These are phyloP conservation scores for Pezicula carpinea DNA, from an alignment of 2,329 filamentous ascomycete species.

Conservation along the genomic window DNA sequence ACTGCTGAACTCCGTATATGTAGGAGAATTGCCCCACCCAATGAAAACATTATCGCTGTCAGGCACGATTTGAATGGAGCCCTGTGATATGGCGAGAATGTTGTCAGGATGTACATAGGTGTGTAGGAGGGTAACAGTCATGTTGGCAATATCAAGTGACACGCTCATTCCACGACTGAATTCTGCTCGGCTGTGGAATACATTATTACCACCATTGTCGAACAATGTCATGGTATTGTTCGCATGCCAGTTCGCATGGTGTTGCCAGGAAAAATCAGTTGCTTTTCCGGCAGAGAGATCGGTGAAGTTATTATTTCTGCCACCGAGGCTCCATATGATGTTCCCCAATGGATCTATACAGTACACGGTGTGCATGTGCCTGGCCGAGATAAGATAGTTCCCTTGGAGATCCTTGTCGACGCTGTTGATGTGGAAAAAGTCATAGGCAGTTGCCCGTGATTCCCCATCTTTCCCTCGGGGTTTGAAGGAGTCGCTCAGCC, in stretches of 20 bases:
- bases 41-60: constrained; percentile 11
- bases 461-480: constrained; percentile 1
- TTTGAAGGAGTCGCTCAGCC: constrained; percentile 4
- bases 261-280: constrained; percentile 43
- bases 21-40: constrained; percentile 12
- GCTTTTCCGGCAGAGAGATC: constrained; percentile 28
- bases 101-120: constrained; percentile 11
- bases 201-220: constrained; percentile 11
- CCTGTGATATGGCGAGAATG: constrained; percentile 16
- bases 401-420: constrained; percentile 33
- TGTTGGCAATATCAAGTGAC: constrained; percentile 7
- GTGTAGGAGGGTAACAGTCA: constrained; percentile 8
- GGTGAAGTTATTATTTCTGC: constrained; percentile 36
- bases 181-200: constrained; percentile 1
- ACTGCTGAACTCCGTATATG: constrained; percentile 9
- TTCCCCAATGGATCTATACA: constrained; percentile 38
- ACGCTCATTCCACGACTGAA: constrained; percentile 10
- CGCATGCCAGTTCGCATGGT: constrained; percentile 37
- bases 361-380: constrained; percentile 38
- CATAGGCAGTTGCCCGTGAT: constrained; percentile 25
- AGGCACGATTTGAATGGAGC: constrained; percentile 13
- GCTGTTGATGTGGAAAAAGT: constrained; percentile 26
- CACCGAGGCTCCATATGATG: constrained; percentile 43
- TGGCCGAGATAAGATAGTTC: constrained; percentile 42
- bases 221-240: constrained; percentile 12